Conservation (phyloP, 2,329 filamentous ascomycete genomes). For the Exophiala bonariae region DNA sequence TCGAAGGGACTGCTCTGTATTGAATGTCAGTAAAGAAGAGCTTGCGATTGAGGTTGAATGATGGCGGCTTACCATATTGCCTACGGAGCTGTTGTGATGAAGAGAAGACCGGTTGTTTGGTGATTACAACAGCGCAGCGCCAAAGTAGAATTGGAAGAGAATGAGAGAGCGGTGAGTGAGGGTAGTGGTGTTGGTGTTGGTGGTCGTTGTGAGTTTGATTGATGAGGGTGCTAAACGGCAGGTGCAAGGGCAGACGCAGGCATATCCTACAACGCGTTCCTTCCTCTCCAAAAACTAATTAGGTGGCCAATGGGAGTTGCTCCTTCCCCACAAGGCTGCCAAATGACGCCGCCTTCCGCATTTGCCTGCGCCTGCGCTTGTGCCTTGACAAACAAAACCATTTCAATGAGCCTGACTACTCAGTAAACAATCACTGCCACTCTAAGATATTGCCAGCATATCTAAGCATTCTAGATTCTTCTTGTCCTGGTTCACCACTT, state of each 20-base stretch:
- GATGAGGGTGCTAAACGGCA: too few relatives aligned
- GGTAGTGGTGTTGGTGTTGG: too few relatives aligned
- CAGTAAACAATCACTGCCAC: too few relatives aligned
- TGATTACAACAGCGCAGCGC: too few relatives aligned
- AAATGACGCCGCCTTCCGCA: conserved; percentile 22
- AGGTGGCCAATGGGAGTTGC: conserved; percentile 14
- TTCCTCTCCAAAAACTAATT: not conserved
- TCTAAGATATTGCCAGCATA: conserved; percentile 7
- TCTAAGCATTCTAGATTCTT: conserved; percentile 29
- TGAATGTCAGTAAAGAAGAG: conserved; percentile 29
- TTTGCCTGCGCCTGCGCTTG: conserved; percentile 22
- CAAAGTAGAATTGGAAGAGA: too few relatives aligned
- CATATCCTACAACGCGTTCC: conserved; percentile 20
- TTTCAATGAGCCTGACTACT: too few relatives aligned
- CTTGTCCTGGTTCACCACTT: conserved; percentile 19
- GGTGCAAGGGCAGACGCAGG: conserved; percentile 9
- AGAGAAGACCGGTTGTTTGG: too few relatives aligned
- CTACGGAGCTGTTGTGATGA: conserved; percentile 2
- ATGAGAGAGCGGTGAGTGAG: too few relatives aligned
- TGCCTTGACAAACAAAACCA: conserved; percentile 22
- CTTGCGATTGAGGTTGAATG: conserved; percentile 25
- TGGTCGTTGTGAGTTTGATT: too few relatives aligned
- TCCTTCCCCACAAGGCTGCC: conserved; percentile 5
- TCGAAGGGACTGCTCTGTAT: conserved; percentile 86
- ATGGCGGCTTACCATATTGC: conserved; percentile 36